Evolutionary conservation across 768 basidiomycete species (phyloP), one percentile per base, ranked within the genome.

Genomic region (Cystobasidium tubakii): DNA sequence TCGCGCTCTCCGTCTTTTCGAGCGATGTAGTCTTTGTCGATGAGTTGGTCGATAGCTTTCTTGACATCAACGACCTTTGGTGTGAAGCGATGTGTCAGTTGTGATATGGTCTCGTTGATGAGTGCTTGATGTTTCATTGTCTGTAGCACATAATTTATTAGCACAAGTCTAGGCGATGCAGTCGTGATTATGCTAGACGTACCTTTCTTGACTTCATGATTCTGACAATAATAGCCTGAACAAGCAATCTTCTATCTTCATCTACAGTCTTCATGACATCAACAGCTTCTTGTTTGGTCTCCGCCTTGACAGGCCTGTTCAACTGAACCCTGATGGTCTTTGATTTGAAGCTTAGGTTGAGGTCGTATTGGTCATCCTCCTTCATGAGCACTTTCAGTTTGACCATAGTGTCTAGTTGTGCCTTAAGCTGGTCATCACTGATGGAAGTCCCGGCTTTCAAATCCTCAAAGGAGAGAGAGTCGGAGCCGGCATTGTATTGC

Each of bases 1-100:
- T 66, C 74, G 62, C 74, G 64, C 23, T 60, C 33, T 0, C 76
- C 77, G 3, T 75, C 75, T 25, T 92, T 89, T 34, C 95, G 88
- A 80, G 98, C 94, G 77, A 99, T 90, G 81, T 97, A 99, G 81
- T 99, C 95, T 83, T 95, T 95, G 83, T 97, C 95, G 62, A 97
- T 84, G 23, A 98, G 83, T 17, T 88, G 21, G 62, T 63, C 42
- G 31, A 74, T 57, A 25, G 89, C 91, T 87, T 95, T 94, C 83
- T 98, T 98, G 83, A 98, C 93, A 80, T 96, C 93, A 1, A 91
- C 88, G 66, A 97, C 90, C 84, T 92, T 93, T 27, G 95, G 94
- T 9, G 89, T 86, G 82, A 94, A 94, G 65, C 92, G 86, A 77
- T 89, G 86, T 9, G 90, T 88, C 77, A 94, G 90, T 81, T 92